Conservation (phyloP, 2,329 filamentous ascomycete species). For the Xylaria sp. region DNA sequence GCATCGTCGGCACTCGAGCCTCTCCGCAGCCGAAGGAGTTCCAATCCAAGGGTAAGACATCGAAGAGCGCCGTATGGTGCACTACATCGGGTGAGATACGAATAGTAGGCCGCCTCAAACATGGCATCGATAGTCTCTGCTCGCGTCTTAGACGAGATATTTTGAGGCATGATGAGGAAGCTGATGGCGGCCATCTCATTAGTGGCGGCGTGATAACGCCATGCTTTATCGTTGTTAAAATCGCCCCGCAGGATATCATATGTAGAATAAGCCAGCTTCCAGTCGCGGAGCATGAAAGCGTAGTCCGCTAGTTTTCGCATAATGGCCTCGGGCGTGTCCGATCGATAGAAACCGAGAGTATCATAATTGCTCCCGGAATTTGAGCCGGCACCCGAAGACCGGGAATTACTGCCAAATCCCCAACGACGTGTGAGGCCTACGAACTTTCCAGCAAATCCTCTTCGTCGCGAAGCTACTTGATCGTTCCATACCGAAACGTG, state of each 20-base stretch:
- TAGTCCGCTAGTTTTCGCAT: constrained; percentile 96
- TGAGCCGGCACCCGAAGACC: constrained; percentile 66
- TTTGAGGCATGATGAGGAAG: constrained; percentile 79
- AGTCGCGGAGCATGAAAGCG: constrained; percentile 96
- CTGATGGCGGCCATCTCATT: constrained; percentile 95
- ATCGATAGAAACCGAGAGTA: constrained; percentile 80
- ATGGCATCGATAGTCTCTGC: constrained; percentile 85
- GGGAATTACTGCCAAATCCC: constrained; percentile 78
- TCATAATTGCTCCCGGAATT: constrained; percentile 77
- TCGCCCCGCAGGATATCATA: constrained; percentile 91
- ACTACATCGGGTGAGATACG: constrained; percentile 86
- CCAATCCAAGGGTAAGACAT: constrained; percentile 78
- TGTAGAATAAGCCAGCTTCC: constrained; percentile 89
- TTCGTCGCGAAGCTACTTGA: constrained; percentile 88
- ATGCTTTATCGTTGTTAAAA: constrained; percentile 95
- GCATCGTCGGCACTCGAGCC: constrained; percentile 86
- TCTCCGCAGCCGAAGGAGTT: constrained; percentile 84
- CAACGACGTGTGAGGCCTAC: constrained; percentile 93
- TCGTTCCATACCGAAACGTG: constrained; percentile 95
- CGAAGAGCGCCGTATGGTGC: constrained; percentile 84
- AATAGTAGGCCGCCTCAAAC: constrained; percentile 91
- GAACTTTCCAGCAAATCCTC: constrained; percentile 91
- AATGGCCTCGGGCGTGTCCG: constrained; percentile 86
- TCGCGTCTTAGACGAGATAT: constrained; percentile 78
- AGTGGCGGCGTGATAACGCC: constrained; percentile 91